phyloP scores from a whole-genome alignment of 345 rosid genomes.

The Stellera chamaejasme region DNA sequence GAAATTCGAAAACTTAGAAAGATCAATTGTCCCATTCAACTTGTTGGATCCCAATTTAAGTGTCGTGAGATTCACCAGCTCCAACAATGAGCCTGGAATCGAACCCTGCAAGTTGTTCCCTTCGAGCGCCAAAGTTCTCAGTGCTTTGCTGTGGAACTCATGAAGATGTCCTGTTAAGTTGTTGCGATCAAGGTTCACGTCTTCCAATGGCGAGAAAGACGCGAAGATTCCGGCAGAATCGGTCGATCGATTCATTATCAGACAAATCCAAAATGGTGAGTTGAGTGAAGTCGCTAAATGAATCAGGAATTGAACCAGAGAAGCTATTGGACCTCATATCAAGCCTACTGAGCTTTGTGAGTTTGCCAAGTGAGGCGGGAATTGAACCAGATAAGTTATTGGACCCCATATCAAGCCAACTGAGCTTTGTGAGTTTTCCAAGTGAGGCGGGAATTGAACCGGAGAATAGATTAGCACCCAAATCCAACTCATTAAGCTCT shows the following conservation, averaged over 20 bases:
- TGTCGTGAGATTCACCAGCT: neutral
- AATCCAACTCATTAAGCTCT: no score
- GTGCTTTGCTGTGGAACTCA: neutral
- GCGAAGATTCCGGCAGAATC: constrained; percentile 14
- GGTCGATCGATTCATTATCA: constrained; percentile 9
- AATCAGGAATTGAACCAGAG: constrained; percentile 14
- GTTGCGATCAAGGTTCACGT: neutral
- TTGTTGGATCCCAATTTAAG: no score
- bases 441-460: no score
- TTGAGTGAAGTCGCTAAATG: no score
- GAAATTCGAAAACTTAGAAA: no score
- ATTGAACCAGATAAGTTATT: no score
- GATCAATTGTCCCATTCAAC: no score
- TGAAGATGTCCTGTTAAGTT: constrained; percentile 4
- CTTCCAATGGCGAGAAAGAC: neutral
- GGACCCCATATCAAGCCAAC: no score
- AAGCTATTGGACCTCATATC: neutral
- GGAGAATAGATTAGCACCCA: no score
- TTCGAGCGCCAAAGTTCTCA: neutral
- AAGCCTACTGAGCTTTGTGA: no score
- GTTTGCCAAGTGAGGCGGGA: no score
- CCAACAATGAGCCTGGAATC: constrained; percentile 12
- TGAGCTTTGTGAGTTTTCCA: no score
- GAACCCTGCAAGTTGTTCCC: constrained; percentile 12
- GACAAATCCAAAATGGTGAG: neutral